phyloP scores from a whole-genome alignment of 306 rosid species.

The Glycine tomentella region DNA sequence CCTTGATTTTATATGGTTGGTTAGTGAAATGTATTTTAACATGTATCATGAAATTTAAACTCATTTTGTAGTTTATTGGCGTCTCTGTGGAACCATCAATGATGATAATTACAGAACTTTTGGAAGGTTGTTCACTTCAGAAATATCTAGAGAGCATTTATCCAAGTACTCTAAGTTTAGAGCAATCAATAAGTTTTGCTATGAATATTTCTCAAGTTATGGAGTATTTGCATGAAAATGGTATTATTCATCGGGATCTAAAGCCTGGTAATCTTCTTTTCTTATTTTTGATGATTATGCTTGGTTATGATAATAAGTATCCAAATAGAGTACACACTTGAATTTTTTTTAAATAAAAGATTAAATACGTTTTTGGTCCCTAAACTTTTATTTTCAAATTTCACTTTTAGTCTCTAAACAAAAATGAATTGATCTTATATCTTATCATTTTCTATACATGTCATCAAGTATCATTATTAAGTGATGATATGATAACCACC shows the following conservation, averaged over 20 bases:
- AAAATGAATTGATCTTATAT: no score
- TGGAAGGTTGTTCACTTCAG: conserved; percentile 32
- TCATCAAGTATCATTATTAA: no score
- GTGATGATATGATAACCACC: no score
- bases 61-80: conserved; percentile 32
- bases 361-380: no score
- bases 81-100: conserved; percentile 29
- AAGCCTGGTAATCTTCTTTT: conserved; percentile 25
- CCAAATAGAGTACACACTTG: no score
- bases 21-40: neutral
- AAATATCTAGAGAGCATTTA: neutral
- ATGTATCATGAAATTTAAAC: neutral
- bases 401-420: no score
- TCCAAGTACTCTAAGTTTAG: conserved; percentile 5
- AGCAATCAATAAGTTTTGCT: conserved; percentile 33
- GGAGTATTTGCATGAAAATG: conserved; percentile 39
- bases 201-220: conserved; percentile 37
- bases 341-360: no score
- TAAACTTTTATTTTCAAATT: no score
- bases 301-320: neutral
- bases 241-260: conserved; percentile 34
- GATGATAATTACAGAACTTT: conserved; percentile 26
- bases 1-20: neutral
- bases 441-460: no score
- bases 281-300: neutral